A percentile compares a stretch with the other conserved stretches of the same genome.
phyloP scores from a whole-genome alignment of 2,329 filamentous ascomycete species.

The Claviceps paspali region DNA sequence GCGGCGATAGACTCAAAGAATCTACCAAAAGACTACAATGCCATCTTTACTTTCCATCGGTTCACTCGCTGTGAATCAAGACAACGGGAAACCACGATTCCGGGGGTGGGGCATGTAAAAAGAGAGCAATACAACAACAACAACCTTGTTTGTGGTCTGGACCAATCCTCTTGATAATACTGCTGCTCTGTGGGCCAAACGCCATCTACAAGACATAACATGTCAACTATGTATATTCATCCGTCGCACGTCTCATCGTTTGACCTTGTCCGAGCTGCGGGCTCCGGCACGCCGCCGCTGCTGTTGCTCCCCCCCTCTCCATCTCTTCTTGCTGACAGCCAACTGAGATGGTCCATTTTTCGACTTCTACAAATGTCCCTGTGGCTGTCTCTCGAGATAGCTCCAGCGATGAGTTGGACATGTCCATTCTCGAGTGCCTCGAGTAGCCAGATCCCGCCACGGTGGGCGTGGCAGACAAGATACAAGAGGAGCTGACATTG shows the following conservation, averaged over 20 bases:
- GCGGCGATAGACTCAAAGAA: slow-evolving; percentile 10
- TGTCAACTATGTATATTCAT: background rate
- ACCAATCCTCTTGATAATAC: background rate
- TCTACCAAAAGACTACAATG: background rate
- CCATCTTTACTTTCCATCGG: no score
- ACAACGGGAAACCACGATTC: no score
- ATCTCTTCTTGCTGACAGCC: background rate
- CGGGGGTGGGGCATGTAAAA: no score
- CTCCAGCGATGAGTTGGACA: background rate
- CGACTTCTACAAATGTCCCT: background rate
- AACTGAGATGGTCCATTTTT: background rate
- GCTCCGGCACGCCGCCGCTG: no score
- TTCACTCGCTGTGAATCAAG: no score
- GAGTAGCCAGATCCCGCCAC: background rate
- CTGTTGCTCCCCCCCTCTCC: background rate
- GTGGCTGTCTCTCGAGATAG: background rate
- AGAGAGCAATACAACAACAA: no score
- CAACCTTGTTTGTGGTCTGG: no score
- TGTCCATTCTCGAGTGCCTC: background rate
- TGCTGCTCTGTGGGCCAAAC: background rate
- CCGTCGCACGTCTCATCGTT: background rate
- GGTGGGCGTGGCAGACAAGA: background rate
- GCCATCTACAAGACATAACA: background rate
- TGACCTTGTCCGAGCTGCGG: no score
- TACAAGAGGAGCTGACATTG: background rate